Conservation (phyloP, 352 stramenopile species). For the Phytophthora podocarpi region DNA sequence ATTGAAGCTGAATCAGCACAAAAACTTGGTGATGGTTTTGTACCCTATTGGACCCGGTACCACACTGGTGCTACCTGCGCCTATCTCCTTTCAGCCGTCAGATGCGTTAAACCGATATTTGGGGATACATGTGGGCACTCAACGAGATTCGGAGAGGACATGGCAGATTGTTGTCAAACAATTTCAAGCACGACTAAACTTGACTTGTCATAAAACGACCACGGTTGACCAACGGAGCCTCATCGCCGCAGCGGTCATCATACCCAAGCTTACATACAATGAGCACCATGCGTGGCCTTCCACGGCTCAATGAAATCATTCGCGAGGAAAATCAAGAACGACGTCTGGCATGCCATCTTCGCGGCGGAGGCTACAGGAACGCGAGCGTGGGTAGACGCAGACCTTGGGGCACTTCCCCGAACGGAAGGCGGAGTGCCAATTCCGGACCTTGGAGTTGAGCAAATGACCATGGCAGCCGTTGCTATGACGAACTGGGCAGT, state of each 20-base stretch:
- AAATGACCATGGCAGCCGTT: too few relatives aligned
- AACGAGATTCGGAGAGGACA: background rate
- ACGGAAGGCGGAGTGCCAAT: too few relatives aligned
- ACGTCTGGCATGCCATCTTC: background rate
- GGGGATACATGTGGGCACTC: background rate
- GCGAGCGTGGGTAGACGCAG: background rate
- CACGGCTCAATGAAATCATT: background rate
- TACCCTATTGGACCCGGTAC: too few relatives aligned
- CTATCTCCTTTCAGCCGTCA: too few relatives aligned
- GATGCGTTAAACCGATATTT: too few relatives aligned
- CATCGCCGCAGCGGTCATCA: background rate
- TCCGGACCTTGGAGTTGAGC: too few relatives aligned
- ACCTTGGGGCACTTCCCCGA: too few relatives aligned
- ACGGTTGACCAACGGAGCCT: slow-evolving; percentile 3
- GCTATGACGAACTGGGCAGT: too few relatives aligned
- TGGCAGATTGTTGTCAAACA: background rate
- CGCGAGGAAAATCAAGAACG: background rate
- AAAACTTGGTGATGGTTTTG: too few relatives aligned
- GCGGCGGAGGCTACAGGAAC: background rate
- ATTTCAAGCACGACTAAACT: background rate
- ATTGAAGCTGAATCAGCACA: too few relatives aligned
- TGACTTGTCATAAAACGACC: background rate
- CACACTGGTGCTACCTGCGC: too few relatives aligned
- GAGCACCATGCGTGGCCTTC: background rate
- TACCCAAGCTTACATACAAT: slow-evolving; percentile 3